Evolutionary conservation across 1,284 basidiomycete genomes (phyloP).

Genomic region (Papiliotrema terrestris): DNA sequence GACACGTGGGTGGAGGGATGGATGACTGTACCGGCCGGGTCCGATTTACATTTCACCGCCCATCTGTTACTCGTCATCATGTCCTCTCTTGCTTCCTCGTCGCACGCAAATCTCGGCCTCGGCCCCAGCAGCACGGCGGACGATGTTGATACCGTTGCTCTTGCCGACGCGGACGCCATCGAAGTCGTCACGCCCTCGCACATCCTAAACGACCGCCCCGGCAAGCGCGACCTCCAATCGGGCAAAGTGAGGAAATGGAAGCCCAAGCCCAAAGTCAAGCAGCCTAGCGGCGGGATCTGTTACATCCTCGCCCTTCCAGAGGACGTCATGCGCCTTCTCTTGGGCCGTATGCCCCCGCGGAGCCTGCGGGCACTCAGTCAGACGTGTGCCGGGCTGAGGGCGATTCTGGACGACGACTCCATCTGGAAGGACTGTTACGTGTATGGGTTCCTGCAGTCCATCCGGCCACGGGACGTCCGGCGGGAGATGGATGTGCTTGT

Average conservation of each 20-base stretch:
- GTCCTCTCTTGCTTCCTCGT: too few species aligned
- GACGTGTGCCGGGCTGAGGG: constrained; percentile 30
- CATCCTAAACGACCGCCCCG: background rate
- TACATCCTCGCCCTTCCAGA: constrained; percentile 36
- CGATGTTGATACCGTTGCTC: too few species aligned
- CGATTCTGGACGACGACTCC: constrained; percentile 30
- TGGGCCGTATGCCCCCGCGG: constrained; percentile 37
- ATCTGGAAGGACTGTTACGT: constrained; percentile 45
- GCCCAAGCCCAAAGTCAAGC: background rate
- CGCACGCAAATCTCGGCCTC: too few species aligned
- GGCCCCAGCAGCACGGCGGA: too few species aligned
- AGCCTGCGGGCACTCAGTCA: constrained; percentile 27
- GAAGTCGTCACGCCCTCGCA: background rate
- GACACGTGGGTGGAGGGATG: background rate
- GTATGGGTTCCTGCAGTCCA: constrained; percentile 35
- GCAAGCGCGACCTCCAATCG: background rate
- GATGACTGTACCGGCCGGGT: too few species aligned
- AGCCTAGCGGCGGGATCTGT: constrained; percentile 8
- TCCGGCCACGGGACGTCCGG: constrained; percentile 10
- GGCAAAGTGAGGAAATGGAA: background rate
- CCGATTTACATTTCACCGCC: too few species aligned
- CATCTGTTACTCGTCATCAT: too few species aligned
- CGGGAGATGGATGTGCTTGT: constrained; percentile 30
- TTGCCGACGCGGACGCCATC: too few species aligned
- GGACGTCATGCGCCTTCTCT: constrained; percentile 38